phyloP scores from a whole-genome alignment of 306 rosid species.

The Acacia confusa region DNA sequence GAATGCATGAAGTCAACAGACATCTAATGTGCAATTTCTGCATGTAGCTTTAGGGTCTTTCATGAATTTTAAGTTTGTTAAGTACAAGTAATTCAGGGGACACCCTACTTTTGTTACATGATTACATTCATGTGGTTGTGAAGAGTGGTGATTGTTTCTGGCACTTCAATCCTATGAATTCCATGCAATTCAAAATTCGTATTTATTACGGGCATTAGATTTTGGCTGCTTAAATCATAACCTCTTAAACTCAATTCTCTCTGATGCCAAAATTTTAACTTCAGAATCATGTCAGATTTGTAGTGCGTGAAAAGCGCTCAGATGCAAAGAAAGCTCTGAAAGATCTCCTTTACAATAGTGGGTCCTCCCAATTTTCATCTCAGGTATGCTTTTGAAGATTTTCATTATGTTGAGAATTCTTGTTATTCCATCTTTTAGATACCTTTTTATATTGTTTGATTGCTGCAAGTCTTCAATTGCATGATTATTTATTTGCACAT shows the following conservation, averaged over 20 bases:
- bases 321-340: slow-evolving; percentile 89
- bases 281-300: slow-evolving; percentile 65
- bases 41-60: background rate
- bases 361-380: slow-evolving; percentile 49
- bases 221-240: background rate
- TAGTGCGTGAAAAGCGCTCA: slow-evolving; percentile 75
- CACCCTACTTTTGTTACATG: slow-evolving; percentile 4
- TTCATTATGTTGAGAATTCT: slow-evolving; percentile 8
- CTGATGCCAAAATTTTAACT: slow-evolving; percentile 35
- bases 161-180: background rate
- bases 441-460: slow-evolving; percentile 27
- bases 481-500: background rate
- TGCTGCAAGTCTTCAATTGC: background rate
- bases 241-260: background rate
- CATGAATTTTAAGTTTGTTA: slow-evolving; percentile 5
- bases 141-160: background rate
- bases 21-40: slow-evolving; percentile 52
- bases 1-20: slow-evolving; percentile 43
- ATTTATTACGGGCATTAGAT: background rate
- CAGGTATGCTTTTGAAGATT: slow-evolving; percentile 42
- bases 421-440: slow-evolving; percentile 16
- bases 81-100: background rate
- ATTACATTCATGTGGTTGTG: slow-evolving; percentile 15
- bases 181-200: background rate
- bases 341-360: slow-evolving; percentile 65